Conservation (phyloP, 352 stramenopile genomes). For the Phytophthora citricola region DNA sequence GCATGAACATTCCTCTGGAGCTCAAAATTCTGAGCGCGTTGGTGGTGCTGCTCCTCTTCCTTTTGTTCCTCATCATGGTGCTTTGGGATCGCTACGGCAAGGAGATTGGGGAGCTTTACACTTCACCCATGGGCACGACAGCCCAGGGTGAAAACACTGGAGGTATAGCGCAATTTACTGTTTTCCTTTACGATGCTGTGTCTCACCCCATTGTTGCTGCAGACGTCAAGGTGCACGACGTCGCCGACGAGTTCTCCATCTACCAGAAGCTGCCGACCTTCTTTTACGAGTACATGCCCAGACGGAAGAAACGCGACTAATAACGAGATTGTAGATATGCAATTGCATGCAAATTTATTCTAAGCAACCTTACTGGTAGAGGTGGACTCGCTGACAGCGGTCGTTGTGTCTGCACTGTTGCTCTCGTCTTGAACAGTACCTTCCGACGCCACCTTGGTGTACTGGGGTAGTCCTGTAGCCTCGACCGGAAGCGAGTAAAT, state of each 20-base stretch:
- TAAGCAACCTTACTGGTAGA: constrained; percentile 28
- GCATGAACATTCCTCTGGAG: constrained; percentile 58
- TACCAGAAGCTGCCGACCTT: constrained; percentile 90
- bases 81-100: constrained; percentile 89
- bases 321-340: neutral
- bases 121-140: constrained; percentile 37
- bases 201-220: constrained; percentile 6
- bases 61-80: constrained; percentile 82
- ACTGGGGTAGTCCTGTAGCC: constrained; percentile 26
- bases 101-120: constrained; percentile 86
- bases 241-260: constrained; percentile 81
- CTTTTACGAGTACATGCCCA: constrained; percentile 89
- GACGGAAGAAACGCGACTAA: constrained; percentile 63
- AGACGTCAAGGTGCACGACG: constrained; percentile 72
- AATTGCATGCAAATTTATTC: constrained; percentile 9
- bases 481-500: constrained; percentile 79
- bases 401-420: constrained; percentile 2
- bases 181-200: constrained; percentile 1
- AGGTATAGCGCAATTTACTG: constrained; percentile 27
- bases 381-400: constrained; percentile 1
- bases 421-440: constrained; percentile 20
- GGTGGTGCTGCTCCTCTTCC: constrained; percentile 75
- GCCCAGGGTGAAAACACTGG: constrained; percentile 30
- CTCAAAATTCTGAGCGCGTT: constrained; percentile 75
- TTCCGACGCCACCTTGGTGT: constrained; percentile 29